phyloP scores from a whole-genome alignment of 257 asterid species.

The Mentha longifolia region DNA sequence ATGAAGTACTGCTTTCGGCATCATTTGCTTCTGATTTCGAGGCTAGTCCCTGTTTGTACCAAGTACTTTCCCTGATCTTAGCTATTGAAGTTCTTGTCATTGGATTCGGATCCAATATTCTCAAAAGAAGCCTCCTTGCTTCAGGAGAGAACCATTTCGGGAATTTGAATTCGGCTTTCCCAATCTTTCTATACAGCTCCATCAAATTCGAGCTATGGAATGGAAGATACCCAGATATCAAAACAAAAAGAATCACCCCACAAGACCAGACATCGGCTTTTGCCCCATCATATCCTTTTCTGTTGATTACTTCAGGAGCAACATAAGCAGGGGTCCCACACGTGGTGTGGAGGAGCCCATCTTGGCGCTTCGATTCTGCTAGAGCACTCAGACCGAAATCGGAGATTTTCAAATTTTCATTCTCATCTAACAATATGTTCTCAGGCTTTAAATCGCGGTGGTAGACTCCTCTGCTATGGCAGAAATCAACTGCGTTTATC shows the following conservation, averaged over 20 bases:
- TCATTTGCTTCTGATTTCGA: slow-evolving; percentile 36
- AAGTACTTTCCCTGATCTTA: slow-evolving; percentile 61
- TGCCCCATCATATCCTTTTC: slow-evolving; percentile 85
- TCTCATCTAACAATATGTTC: slow-evolving; percentile 78
- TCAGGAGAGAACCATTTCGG: slow-evolving; percentile 75
- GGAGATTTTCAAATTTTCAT: slow-evolving; percentile 72
- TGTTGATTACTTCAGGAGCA: slow-evolving; percentile 82
- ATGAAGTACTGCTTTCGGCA: slow-evolving; percentile 41
- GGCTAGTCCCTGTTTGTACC: slow-evolving; percentile 60
- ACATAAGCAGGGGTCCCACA: slow-evolving; percentile 98
- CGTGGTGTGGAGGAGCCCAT: slow-evolving; percentile 84
- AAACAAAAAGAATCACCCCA: slow-evolving; percentile 79
- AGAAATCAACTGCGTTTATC: slow-evolving; percentile 80
- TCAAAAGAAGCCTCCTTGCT: slow-evolving; percentile 54
- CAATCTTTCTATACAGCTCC: slow-evolving; percentile 89
- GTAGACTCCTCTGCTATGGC: slow-evolving; percentile 87
- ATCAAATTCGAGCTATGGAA: slow-evolving; percentile 80
- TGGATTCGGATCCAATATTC: slow-evolving; percentile 83
- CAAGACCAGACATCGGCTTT: slow-evolving; percentile 94
- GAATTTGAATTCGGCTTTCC: slow-evolving; percentile 68
- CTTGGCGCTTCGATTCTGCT: slow-evolving; percentile 72
- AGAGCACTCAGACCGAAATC: slow-evolving; percentile 92
- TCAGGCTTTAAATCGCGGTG: slow-evolving; percentile 91
- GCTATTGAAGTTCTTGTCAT: slow-evolving; percentile 57
- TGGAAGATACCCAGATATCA: slow-evolving; percentile 81